These are phyloP conservation scores for Boletellus ananas DNA, from an alignment of 768 basidiomycete species.

Conservation along the genomic window DNA sequence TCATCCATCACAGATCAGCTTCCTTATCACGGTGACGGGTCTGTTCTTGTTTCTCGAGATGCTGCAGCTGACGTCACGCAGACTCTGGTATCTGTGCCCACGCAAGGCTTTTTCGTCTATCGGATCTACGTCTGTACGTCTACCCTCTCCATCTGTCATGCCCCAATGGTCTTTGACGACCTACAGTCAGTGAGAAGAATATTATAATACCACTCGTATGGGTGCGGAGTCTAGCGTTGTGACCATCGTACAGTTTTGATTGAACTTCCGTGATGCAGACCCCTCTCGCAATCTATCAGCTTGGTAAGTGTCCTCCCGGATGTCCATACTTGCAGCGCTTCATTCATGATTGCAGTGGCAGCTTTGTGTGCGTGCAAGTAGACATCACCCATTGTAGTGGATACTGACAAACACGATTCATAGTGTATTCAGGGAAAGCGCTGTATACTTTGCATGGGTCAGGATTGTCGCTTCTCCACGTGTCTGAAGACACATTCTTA, in stretches of 20 bases:
- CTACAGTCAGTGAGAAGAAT: not conserved
- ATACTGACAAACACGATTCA: too few relatives aligned
- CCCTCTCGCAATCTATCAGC: not conserved
- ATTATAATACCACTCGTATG: not conserved
- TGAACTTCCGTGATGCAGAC: not conserved
- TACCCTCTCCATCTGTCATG: too few relatives aligned
- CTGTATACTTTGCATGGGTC: not conserved
- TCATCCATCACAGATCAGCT: not conserved
- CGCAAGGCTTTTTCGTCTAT: not conserved
- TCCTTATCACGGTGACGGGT: not conserved
- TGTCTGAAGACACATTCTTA: too few relatives aligned
- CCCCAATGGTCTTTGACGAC: too few relatives aligned
- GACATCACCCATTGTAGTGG: too few relatives aligned
- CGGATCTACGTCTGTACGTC: not conserved
- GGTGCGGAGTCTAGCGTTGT: not conserved
- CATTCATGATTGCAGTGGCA: too few relatives aligned
- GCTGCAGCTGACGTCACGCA: not conserved
- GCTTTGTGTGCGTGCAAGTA: too few relatives aligned
- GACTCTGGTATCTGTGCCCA: not conserved
- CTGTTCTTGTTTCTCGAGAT: not conserved
- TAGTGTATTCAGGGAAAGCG: not conserved
- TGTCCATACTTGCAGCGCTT: too few relatives aligned
- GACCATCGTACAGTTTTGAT: too few relatives aligned
- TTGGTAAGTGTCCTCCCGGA: constrained; percentile 3
- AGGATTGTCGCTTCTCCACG: too few relatives aligned